These are phyloP conservation scores for Gracilaria domingensis DNA, from an alignment of 23 red algal species.

Conservation along the genomic window DNA sequence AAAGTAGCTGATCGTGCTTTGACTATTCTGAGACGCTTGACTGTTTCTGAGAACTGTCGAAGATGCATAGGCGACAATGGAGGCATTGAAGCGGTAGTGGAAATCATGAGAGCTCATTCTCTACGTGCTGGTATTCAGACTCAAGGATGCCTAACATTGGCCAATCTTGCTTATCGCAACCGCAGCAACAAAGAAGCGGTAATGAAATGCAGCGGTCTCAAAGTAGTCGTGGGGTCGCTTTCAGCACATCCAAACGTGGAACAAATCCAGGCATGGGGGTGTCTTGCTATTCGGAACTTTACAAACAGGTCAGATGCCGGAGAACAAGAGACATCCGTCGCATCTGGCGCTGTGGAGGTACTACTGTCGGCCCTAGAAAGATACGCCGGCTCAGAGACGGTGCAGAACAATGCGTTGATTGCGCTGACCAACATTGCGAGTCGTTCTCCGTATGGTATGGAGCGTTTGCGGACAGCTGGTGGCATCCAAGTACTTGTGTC, in stretches of 20 bases:
- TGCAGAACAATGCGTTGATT: constrained; percentile 60
- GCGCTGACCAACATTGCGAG: constrained; percentile 61
- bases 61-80: constrained; percentile 49
- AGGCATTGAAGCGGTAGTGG: constrained; percentile 60
- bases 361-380: constrained; percentile 56
- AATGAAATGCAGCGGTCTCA: constrained; percentile 51
- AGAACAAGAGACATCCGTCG: constrained; percentile 42
- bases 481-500: constrained; percentile 51
- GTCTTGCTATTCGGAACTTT: constrained; percentile 74
- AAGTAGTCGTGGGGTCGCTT: constrained; percentile 60
- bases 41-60: constrained; percentile 48
- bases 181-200: constrained; percentile 56
- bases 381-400: constrained; percentile 39
- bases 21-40: constrained; percentile 50
- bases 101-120: constrained; percentile 60
- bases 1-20: constrained; percentile 71
- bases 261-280: constrained; percentile 76
- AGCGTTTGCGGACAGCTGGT: constrained; percentile 44
- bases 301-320: constrained; percentile 36
- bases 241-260: constrained; percentile 56
- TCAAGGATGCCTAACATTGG: constrained; percentile 66
- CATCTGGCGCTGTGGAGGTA: constrained; percentile 58
- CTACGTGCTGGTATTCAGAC: constrained; percentile 63
- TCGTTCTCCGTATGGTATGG: constrained; percentile 47
- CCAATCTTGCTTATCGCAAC: constrained; percentile 66